Evolutionary conservation across 345 rosid species (phyloP).

Genomic region (Gossypium mustelinum): DNA sequence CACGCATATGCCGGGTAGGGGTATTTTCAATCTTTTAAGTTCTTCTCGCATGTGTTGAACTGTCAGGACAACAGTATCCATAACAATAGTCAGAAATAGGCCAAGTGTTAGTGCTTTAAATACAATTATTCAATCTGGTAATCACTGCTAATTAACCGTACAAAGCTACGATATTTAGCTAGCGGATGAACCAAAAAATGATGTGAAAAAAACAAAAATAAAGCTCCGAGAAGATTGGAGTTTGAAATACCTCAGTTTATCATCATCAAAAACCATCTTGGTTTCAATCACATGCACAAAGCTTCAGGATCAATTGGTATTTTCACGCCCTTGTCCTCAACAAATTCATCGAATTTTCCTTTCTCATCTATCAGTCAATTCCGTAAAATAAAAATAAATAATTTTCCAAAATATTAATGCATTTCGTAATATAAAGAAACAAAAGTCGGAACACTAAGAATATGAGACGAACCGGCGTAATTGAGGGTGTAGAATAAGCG

Average conservation of each 20-base stretch:
- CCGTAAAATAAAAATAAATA: not conserved
- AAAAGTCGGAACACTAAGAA: not conserved
- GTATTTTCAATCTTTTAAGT: not conserved
- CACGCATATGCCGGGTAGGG: not conserved
- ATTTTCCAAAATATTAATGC: not conserved
- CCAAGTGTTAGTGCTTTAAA: not conserved
- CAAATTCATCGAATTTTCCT: constrained; percentile 59
- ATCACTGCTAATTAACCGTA: not conserved
- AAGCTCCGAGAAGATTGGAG: not conserved
- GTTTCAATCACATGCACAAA: constrained; percentile 66
- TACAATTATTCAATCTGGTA: not conserved
- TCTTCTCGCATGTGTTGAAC: not conserved
- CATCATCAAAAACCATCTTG: constrained; percentile 66
- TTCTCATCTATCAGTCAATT: constrained; percentile 38
- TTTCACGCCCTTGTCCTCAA: constrained; percentile 68
- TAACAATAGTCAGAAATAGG: not conserved
- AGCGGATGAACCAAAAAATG: not conserved
- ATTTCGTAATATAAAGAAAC: not conserved
- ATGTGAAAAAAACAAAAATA: not conserved
- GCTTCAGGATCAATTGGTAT: constrained; percentile 65
- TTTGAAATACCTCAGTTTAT: constrained; percentile 52
- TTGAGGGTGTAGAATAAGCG: constrained; percentile 68
- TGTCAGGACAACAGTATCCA: not conserved
- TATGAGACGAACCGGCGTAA: constrained; percentile 42
- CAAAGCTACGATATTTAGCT: not conserved